phyloP scores from a whole-genome alignment of 441 rosid genomes.

The Biscutella laevigata region DNA sequence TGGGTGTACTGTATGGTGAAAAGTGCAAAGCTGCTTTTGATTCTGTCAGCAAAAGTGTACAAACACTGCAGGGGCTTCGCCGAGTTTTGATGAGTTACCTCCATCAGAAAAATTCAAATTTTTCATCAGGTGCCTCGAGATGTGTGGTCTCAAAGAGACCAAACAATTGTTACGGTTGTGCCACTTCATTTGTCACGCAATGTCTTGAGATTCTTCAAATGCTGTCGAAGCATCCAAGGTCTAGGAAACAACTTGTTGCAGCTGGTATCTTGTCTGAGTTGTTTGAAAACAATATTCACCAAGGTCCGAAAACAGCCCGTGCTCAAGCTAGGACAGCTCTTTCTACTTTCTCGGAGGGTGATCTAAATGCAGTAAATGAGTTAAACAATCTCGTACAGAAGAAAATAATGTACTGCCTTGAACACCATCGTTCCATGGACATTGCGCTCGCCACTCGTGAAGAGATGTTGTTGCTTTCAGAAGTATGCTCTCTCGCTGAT shows the following conservation, averaged over 20 bases:
- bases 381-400: constrained; percentile 89
- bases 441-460: constrained; percentile 93
- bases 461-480: constrained; percentile 93
- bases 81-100: constrained; percentile 94
- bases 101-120: constrained; percentile 88
- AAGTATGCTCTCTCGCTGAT: constrained; percentile 96
- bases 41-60: constrained; percentile 99
- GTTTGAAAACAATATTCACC: constrained; percentile 98
- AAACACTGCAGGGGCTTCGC: constrained; percentile 99
- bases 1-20: constrained; percentile 99
- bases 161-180: constrained; percentile 98
- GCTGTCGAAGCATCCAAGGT: constrained; percentile 70
- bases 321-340: constrained; percentile 95
- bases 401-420: constrained; percentile 99
- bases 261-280: constrained; percentile 89
- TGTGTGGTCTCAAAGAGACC: constrained; percentile 90
- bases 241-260: constrained; percentile 90
- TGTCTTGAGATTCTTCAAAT: constrained; percentile 94
- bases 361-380: constrained; percentile 77
- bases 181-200: constrained; percentile 91
- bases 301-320: constrained; percentile 92
- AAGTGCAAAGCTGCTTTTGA: constrained; percentile 99
- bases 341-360: constrained; percentile 95
- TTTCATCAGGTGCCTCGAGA: constrained; percentile 58
- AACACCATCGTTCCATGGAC: constrained; percentile 99